A percentile compares a stretch with the other conserved stretches of the same genome.
These are phyloP conservation scores for Hypoxylon fragiforme DNA, from an alignment of 495 filamentous ascomycete genomes.

Conservation along the genomic window DNA sequence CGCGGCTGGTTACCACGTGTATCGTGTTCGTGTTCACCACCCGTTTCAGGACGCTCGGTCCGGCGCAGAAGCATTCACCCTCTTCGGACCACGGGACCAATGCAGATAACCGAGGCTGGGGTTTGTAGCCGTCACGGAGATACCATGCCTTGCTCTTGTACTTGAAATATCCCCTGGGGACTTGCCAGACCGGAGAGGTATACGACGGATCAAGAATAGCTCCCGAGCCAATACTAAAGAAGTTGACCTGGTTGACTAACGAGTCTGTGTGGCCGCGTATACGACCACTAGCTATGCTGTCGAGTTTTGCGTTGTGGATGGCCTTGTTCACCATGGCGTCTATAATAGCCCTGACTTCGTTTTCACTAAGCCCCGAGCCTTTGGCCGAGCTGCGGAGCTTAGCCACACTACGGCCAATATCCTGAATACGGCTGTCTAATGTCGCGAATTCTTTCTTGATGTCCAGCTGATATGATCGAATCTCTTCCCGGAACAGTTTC, in stretches of 20 bases:
- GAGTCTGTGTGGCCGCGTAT: slow-evolving; percentile 35
- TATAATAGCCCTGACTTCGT: slow-evolving; percentile 36
- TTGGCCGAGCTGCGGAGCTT: slow-evolving; percentile 4
- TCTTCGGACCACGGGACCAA: slow-evolving; percentile 61
- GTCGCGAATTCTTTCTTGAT: slow-evolving; percentile 31
- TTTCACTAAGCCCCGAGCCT: slow-evolving; percentile 1
- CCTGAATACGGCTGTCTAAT: slow-evolving; percentile 27
- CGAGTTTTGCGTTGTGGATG: slow-evolving; percentile 41
- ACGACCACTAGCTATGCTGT: slow-evolving; percentile 34
- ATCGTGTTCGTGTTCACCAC: slow-evolving; percentile 46
- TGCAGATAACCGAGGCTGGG: slow-evolving; percentile 45
- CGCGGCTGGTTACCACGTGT: slow-evolving; percentile 47
- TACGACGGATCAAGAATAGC: slow-evolving; percentile 36
- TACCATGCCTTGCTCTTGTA: slow-evolving; percentile 28
- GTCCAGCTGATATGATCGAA: slow-evolving; percentile 23
- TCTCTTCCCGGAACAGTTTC: slow-evolving; percentile 23
- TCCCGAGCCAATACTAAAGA: slow-evolving; percentile 43
- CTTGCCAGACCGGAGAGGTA: slow-evolving; percentile 36
- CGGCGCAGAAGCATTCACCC: slow-evolving; percentile 70
- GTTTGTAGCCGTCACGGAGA: slow-evolving; percentile 19
- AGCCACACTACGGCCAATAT: slow-evolving; percentile 4
- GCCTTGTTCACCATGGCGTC: slow-evolving; percentile 38
- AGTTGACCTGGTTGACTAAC: slow-evolving; percentile 46
- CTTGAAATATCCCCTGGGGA: slow-evolving; percentile 9
- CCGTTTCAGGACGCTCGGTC: slow-evolving; percentile 26